These are phyloP conservation scores for Cytospora paraplurivora DNA, from an alignment of 2,329 filamentous ascomycete species.

Conservation along the genomic window DNA sequence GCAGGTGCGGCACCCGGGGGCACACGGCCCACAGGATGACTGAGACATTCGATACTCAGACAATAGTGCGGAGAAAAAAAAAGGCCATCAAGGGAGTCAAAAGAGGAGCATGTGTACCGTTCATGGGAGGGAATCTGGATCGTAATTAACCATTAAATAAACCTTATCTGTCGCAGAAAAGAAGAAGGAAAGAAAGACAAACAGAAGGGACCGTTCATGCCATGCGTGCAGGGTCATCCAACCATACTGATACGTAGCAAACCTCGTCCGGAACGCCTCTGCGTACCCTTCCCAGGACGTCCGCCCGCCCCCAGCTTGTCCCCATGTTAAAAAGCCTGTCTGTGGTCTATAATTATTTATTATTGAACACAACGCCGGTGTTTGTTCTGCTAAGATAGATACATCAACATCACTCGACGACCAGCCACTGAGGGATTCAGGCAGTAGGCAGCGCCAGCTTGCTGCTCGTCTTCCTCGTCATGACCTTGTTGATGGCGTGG, in stretches of 20 bases:
- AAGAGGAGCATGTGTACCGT: neutral
- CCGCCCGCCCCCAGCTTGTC: neutral
- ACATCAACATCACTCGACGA: neutral
- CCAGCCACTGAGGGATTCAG: neutral
- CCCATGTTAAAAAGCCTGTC: neutral
- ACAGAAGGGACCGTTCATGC: neutral
- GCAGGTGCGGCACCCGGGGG: neutral
- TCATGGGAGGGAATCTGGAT: slow-evolving; percentile 1
- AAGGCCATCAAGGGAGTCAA: neutral
- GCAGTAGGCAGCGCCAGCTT: slow-evolving; percentile 42
- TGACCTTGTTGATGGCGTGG: slow-evolving; percentile 91
- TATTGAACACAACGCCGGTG: neutral
- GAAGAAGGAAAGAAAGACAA: too few species aligned
- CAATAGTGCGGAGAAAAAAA: neutral
- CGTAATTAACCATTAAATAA: slow-evolving; percentile 26
- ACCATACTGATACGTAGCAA: neutral
- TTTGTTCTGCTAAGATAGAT: neutral
- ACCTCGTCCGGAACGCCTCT: neutral
- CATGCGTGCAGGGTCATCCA: slow-evolving; percentile 8
- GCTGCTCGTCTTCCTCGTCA: slow-evolving; percentile 64
- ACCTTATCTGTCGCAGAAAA: slow-evolving; percentile 5
- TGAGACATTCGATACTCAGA: neutral
- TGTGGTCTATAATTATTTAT: slow-evolving; percentile 4
- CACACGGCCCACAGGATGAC: neutral
- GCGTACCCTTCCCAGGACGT: neutral